Base-by-base conservation (phyloP, 805 yeast genomes). In the Kodamaea lidongshanica region DNA sequence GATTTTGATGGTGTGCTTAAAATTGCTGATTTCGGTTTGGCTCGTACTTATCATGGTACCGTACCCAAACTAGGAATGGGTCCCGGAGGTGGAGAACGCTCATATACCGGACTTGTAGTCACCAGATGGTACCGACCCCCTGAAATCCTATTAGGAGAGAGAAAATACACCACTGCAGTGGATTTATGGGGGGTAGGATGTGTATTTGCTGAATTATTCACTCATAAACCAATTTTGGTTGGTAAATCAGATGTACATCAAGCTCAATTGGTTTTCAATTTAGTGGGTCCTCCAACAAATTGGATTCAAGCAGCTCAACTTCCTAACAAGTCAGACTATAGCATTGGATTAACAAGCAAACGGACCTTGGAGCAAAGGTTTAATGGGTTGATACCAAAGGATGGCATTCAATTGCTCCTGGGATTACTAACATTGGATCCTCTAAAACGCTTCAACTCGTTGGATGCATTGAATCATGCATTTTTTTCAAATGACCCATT, bases 171-270 rank as follows among this genome's bases (percentile, higher is more conserved):
- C 2, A 83, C 96, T 0, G 94, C 97, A 0, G 89, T 89, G 8
- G 99, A 92, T 56, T 72, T 92, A 59, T 92, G 99, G 99, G 96
- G 97, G 0, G 72, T 85, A 12, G 97, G 97, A 1, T 92, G 98
- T 58, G 89, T 92, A 0, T 79, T 92, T 50, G 98, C 86, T 0
- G 99, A 92, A 56, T 67, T 88, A 48, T 89, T 82, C 57, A 76
- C 74, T 18, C 72, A 75, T 38, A 75, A 72, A 42, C 98, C 98
- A 1, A 80, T 92, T 10, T 54, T 92, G 27, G 87, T 79, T 23
- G 99, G 98, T 0, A 63, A 71, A 25, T 72, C 92, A 1, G 98
- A 92, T 52, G 54, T 80, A 7, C 94, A 89, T 52, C 99, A 92
- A 59, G 84, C 92, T 0, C 79, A 78, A 44, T 65, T 74, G 17